Base-by-base conservation (phyloP, 495 filamentous ascomycete species). In the Aspergillus ostianus region DNA sequence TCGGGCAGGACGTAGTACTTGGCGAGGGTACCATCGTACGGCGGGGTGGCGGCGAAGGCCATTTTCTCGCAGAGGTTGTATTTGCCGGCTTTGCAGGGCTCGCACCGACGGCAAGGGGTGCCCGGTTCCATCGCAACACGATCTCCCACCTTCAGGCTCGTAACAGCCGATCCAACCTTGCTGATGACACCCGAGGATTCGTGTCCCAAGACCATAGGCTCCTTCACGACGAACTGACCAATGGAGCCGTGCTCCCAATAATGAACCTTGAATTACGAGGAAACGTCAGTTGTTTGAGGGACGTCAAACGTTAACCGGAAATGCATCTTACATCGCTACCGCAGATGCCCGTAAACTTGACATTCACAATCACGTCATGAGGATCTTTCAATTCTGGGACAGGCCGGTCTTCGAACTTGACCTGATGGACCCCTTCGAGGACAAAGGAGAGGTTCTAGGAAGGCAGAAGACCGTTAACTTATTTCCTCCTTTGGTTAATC, bases 191-290 rank as follows among this genome's bases (percentile, higher is more conserved):
- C 92, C 59, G 90, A 82, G 13, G 90, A 94, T 74, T 96, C 92
- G 80, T 96, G 92, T 64, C 92, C 92, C n/a, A 96, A 84, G 4
- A 95, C 89, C 91, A 95, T 94, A 46, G 92, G 92, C 18, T 85
- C 83, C 65, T 88, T 88, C 62, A 95, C 82, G 57, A 93, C 80
- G 73, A 90, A 96, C 75, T 83, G 72, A 61, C 90, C 92, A 69
- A 96, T 96, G 44, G 85, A 78, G 54, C 92, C 92, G 61, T 95
- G 86, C 56, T 84, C 77, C 89, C 90, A 94, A 82, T 94, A 96
- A 83, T 96, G 92, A n/a, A 88, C 80, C 82, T 84, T 47, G 23
- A 45, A 36, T 47, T 8, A 2, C 36, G 13, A 32, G 29, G 36
- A 13, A 41, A 8, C 1, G 36, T 41, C 36, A 41, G 13, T 41